A percentile compares a stretch with the other conserved stretches of the same genome.
These are phyloP conservation scores for Ogataea ganodermae DNA, from an alignment of 805 yeast species.

Conservation along the genomic window DNA sequence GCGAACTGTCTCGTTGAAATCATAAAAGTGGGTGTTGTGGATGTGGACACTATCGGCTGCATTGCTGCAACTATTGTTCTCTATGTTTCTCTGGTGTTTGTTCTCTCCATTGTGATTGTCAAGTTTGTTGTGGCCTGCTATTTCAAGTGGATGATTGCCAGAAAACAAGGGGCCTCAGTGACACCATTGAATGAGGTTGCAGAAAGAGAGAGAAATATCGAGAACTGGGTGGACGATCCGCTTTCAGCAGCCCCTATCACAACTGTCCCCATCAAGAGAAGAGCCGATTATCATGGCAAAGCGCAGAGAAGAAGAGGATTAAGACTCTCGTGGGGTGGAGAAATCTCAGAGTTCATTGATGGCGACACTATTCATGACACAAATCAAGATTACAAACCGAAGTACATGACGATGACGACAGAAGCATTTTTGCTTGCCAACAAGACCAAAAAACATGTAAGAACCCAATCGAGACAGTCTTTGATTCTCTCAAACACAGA, in stretches of 20 bases:
- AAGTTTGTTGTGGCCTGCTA: constrained; percentile 87
- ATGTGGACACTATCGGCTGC: constrained; percentile 90
- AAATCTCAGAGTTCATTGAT: constrained; percentile 33
- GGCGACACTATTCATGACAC: constrained; percentile 7
- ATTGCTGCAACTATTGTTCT: constrained; percentile 86
- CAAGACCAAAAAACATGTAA: constrained; percentile 14
- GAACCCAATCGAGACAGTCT: constrained; percentile 18
- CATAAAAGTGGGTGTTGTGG: constrained; percentile 85
- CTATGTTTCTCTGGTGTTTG: constrained; percentile 77
- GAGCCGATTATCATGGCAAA: constrained; percentile 50
- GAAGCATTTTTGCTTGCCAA: constrained; percentile 45
- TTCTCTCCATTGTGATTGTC: constrained; percentile 71
- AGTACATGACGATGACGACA: constrained; percentile 64
- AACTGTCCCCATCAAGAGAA: constrained; percentile 50
- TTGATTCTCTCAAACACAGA: constrained; percentile 18
- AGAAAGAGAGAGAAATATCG: constrained; percentile 66
- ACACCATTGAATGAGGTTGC: constrained; percentile 58
- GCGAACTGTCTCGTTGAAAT: constrained; percentile 87
- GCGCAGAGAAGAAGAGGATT: constrained; percentile 32
- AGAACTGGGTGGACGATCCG: constrained; percentile 81
- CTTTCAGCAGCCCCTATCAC: constrained; percentile 51
- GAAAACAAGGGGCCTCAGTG: constrained; percentile 73
- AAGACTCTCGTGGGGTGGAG: constrained; percentile 43
- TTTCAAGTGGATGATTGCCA: constrained; percentile 81
- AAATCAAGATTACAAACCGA: constrained; percentile 38